Conservation (phyloP, 1,139 yeast genomes). For the Debaryomyces coudertii region DNA sequence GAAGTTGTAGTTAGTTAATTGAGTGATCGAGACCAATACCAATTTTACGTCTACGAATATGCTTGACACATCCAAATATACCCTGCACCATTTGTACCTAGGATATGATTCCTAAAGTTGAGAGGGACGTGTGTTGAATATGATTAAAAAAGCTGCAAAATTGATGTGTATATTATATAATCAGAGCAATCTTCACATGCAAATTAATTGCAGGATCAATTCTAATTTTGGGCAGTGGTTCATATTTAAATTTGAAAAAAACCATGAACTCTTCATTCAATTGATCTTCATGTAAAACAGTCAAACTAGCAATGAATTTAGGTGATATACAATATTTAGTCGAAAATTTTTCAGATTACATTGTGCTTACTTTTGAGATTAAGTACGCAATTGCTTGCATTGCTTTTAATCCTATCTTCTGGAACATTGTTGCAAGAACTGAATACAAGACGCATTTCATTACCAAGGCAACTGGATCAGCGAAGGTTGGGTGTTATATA, state of each 20-base stretch:
- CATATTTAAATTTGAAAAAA: constrained; percentile 1
- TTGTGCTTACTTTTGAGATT: constrained; percentile 28
- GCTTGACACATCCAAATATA: too few relatives aligned
- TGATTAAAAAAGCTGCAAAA: neutral
- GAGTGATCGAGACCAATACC: too few relatives aligned
- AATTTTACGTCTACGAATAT: too few relatives aligned
- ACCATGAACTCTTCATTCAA: neutral
- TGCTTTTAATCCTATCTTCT: constrained; percentile 89
- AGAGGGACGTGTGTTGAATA: neutral
- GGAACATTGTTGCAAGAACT: constrained; percentile 89
- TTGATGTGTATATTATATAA: neutral
- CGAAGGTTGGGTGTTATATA: constrained; percentile 77
- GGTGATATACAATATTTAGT: constrained; percentile 22
- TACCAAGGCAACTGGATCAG: constrained; percentile 72
- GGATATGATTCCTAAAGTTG: too few relatives aligned
- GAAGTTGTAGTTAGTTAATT: too few relatives aligned
- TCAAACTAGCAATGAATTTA: constrained; percentile 10
- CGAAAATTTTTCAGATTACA: constrained; percentile 25
- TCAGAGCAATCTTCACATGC: constrained; percentile 6
- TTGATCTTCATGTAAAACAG: neutral
- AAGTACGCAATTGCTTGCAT: constrained; percentile 57
- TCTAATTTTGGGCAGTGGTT: constrained; percentile 6
- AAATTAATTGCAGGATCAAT: neutral
- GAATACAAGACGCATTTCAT: constrained; percentile 78
- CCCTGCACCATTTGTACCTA: too few relatives aligned